Base-by-base conservation (phyloP, 768 basidiomycete genomes). In the Butyriboletus loyo region DNA sequence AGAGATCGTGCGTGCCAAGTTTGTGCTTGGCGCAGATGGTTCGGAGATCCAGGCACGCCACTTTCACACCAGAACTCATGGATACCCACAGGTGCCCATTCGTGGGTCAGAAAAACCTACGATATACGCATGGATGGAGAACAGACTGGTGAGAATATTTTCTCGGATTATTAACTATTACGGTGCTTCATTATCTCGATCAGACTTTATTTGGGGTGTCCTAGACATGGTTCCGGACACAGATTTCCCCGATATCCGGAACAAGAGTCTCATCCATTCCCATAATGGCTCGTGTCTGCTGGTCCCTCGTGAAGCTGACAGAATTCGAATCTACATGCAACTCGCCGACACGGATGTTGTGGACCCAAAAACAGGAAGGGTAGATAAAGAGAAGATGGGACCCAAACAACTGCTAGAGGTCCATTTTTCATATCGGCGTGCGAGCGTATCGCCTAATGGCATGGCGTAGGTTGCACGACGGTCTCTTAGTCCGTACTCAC, bases 11-110 rank as follows among this genome's bases (percentile, higher is more conserved):
- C 71, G 73, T 51, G 86, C 88, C 1, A 89, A 85, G 66, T 92
- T 82, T 61, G 83, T 91, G 2, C 72, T 92, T 28, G 90, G 90
- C 2, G 77, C 83, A 21, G 90, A 92, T 64, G 89, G 87, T 81
- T 62, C 41, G 73, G 53, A 30, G 41, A 10, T 7, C 41, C 40
- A 25, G 25, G 46, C 32, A 24, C 42, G 6, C 22, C 17, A 36
- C n/a, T 24, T 22, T 4, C 40, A 28, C 31, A 13, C 28, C 15
- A 19, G 15, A 36, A n/a, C 53, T 49, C 32, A 65, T n/a, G 27
- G 37, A 11, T 27, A 17, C 42, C 14, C 39, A 38, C 59, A 87
- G 86, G 87, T 6, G 89, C 88, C 0, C 89, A 90, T 68, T 90
- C 87, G 11, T 91, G 89, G 87, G 86, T 92, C 22, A 79, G 90